Evolutionary conservation across 768 basidiomycete genomes (phyloP).

Genomic region (Goffeauzyma gilvescens): DNA sequence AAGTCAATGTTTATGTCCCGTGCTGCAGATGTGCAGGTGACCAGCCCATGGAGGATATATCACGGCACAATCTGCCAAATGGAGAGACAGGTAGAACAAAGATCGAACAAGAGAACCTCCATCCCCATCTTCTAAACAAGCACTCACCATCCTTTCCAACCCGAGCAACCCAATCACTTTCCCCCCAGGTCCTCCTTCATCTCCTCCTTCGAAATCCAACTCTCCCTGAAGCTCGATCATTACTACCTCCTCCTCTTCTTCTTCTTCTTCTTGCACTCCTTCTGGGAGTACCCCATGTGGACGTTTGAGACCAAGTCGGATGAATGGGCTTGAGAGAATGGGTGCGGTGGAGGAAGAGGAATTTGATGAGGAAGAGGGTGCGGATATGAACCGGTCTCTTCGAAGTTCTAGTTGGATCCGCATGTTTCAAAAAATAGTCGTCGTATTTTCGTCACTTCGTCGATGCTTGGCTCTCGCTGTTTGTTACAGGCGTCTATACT

Average conservation of each 20-base stretch:
- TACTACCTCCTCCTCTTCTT: conserved; percentile 45
- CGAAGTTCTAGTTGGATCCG: neutral
- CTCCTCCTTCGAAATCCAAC: conserved; percentile 43
- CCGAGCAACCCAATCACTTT: conserved; percentile 60
- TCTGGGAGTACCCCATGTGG: too few relatives aligned
- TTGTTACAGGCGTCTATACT: too few relatives aligned
- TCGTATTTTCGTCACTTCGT: too few relatives aligned
- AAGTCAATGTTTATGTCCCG: neutral
- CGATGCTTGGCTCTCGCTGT: too few relatives aligned
- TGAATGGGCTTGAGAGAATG: conserved; percentile 1
- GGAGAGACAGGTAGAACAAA: too few relatives aligned
- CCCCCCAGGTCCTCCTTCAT: conserved; percentile 49
- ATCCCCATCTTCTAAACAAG: too few relatives aligned
- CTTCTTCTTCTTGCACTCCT: too few relatives aligned
- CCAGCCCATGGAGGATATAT: neutral
- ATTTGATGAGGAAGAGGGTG: neutral
- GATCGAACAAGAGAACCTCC: too few relatives aligned
- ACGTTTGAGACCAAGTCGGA: conserved; percentile 7
- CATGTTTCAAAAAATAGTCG: too few relatives aligned
- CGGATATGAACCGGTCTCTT: too few relatives aligned
- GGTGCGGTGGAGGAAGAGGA: neutral
- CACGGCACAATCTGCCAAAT: neutral
- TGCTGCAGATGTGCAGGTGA: neutral
- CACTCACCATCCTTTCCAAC: conserved; percentile 38
- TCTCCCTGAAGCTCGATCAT: conserved; percentile 75